Evolutionary conservation across 1,139 yeast species (phyloP), one percentile per base, ranked within the genome.

Genomic region (Diutina rugosa): DNA sequence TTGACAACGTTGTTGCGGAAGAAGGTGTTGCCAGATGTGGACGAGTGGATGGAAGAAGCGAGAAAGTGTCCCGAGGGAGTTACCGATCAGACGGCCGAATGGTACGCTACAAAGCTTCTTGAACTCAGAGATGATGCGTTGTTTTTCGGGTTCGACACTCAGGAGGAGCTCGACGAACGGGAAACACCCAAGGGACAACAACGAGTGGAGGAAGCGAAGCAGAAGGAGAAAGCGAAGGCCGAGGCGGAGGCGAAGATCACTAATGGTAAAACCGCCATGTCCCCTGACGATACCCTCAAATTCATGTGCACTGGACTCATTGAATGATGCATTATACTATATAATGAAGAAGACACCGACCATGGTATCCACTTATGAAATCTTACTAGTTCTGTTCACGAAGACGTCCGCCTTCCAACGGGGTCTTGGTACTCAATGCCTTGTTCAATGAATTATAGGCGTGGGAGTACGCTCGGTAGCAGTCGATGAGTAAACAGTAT

Each of bases 1-100:
- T 72, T 91, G 57, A 87, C 95, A 0, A 90, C 97, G 0, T 73
- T 93, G 60, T 71, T 93, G 59, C 77, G 98, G 58, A 93, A 90
- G 67, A 91, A 91, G 67, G 85, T 87, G 55, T 73, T 88, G 14
- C 98, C 98, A 0, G 97, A 90, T 62, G 96, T 91, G 1, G 90
- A 85, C 57, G 88, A 83, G 54, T 90, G 97, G 98, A 80, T 90
- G 16, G 77, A 77, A 18, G 74, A 75, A 21, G 90, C 93, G 1
- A 70, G 73, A 14, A 49, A 49, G 16, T 29, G 57, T 55, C 14
- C 58, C 56, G 14, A 56, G 58, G 47, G 74, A 72, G 74, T 77
- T n/a, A 84, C 81, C 59, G 85, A 82, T 59, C 80, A 79, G 53
- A 72, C 84, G 62, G 77, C 84, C 2, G 75, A 76, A 55, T 85